Evolutionary conservation across 2,329 filamentous ascomycete genomes (phyloP).

Genomic region (Venturiaceae sp.): DNA sequence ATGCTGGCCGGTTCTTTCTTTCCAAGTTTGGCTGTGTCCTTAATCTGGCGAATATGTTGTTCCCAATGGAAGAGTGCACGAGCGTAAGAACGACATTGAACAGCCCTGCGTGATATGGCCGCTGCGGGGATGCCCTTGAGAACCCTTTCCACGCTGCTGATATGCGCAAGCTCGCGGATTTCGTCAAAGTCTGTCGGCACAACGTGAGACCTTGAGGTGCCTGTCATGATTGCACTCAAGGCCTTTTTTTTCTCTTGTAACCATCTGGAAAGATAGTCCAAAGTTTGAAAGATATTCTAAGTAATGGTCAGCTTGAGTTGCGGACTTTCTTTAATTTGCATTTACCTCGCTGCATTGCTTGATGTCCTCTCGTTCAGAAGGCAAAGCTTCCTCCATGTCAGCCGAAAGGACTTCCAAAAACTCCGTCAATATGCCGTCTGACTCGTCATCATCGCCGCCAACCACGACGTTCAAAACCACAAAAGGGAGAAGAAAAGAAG

Average conservation of each 20-base stretch:
- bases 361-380: conserved; percentile 57
- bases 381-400: conserved; percentile 13
- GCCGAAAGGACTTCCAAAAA: conserved; percentile 60
- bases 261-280: conserved; percentile 91
- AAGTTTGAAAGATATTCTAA: conserved; percentile 75
- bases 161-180: conserved; percentile 42
- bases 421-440: conserved; percentile 59
- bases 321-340: not conserved
- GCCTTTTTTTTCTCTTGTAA: conserved; percentile 63
- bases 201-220: conserved; percentile 33
- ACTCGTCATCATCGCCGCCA: conserved; percentile 56
- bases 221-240: conserved; percentile 27
- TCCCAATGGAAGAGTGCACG: conserved; percentile 92
- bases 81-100: conserved; percentile 91
- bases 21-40: conserved; percentile 28
- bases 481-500: conserved; percentile 84
- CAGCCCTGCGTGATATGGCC: conserved; percentile 68
- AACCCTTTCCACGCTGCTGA: conserved; percentile 61
- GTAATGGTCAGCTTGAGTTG: conserved; percentile 6
- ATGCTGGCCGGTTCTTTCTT: conserved; percentile 41
- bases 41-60: conserved; percentile 64
- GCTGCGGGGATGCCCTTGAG: conserved; percentile 60
- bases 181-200: conserved; percentile 39
- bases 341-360: conserved; percentile 80
- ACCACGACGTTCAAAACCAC: conserved; percentile 74